Percentiles rank a stretch among this genome's conserved stretches.
Evolutionary conservation across 1,284 basidiomycete species (phyloP).

Genomic region (Pyrrhoderma lamaoense): DNA sequence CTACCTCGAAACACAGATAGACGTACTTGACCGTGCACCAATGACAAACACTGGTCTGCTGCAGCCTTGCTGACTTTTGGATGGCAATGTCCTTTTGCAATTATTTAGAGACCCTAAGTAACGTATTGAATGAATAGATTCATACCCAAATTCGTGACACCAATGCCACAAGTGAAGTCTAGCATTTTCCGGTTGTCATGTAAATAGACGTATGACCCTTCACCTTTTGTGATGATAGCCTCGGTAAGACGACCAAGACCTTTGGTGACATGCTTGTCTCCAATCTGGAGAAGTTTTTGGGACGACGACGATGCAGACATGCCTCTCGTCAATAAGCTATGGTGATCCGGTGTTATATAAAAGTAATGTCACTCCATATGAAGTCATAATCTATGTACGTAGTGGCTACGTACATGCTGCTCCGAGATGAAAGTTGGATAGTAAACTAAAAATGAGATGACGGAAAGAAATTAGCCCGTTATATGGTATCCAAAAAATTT

Average conservation of each 20-base stretch:
- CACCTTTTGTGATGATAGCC: slow-evolving; percentile 69
- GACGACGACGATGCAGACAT: slow-evolving; percentile 14
- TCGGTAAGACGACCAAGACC: slow-evolving; percentile 64
- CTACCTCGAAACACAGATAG: not conserved
- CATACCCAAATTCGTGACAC: slow-evolving; percentile 71
- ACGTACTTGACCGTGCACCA: slow-evolving; percentile 71
- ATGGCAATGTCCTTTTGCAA: slow-evolving; percentile 70
- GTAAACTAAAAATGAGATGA: too few relatives aligned
- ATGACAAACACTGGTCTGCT: slow-evolving; percentile 73
- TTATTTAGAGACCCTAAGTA: slow-evolving; percentile 10
- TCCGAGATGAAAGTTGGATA: too few relatives aligned
- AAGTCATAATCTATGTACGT: too few relatives aligned
- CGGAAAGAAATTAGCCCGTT: too few relatives aligned
- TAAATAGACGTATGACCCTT: slow-evolving; percentile 69
- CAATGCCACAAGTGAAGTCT: slow-evolving; percentile 86
- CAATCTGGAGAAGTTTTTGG: slow-evolving; percentile 34
- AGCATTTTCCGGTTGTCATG: slow-evolving; percentile 66
- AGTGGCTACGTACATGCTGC: too few relatives aligned
- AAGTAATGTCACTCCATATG: too few relatives aligned
- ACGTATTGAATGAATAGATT: slow-evolving; percentile 12
- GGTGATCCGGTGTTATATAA: too few relatives aligned
- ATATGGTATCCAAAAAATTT: too few relatives aligned
- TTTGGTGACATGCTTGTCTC: slow-evolving; percentile 59
- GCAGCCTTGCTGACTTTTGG: slow-evolving; percentile 82
- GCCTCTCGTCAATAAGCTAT: not conserved